Evolutionary conservation across 2,329 filamentous ascomycete species (phyloP), one percentile per base, ranked within the genome.

Genomic region (Cladophialophora immunda): DNA sequence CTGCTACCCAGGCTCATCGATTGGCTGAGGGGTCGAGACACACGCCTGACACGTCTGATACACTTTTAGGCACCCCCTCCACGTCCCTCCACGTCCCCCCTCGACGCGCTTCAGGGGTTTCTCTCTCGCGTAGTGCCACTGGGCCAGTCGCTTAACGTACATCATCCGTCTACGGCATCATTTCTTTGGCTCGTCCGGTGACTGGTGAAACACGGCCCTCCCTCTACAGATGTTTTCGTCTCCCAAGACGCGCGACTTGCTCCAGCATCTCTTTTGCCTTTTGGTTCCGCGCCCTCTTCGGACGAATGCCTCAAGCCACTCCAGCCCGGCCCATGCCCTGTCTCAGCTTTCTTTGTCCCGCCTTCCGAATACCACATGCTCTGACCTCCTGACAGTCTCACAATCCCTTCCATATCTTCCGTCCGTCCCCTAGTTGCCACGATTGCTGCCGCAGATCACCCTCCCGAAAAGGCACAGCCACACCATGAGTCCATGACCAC

Each of bases 41-140:
- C 55, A 62, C 65, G 66, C 66, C 68, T 64, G 63, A 70, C 68
- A 66, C 63, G 68, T 66, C 65, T 68, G 62, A 70, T 63, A 70
- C 68, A 70, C 68, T 59, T 65, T 52, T 61, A 61, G 58, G 30
- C 55, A 17, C 47, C 34, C 47, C 29, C 29, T 19, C 55, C 30
- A 13, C 29, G 25, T n/a, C n/a, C n/a, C 52, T 34, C 36, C 22
- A 63, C 52, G 47, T 58, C 58, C 54, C 58, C 22, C 30, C 50
- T 54, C 56, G 63, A 68, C 68, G 68, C 68, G 68, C 68, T 66
- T 63, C 65, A 70, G 62, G 68, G 62, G 68, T 13, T 25, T n/a
- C 30, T 61, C 59, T 15, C 29, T 69, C 60, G 56, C 60, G 59
- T 53, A 61, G 29, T 41, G 29, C 50, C 47, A 58, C 57, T 57